Conservation (phyloP, 2,329 filamentous ascomycete genomes). For the Aspergillus unguis region DNA sequence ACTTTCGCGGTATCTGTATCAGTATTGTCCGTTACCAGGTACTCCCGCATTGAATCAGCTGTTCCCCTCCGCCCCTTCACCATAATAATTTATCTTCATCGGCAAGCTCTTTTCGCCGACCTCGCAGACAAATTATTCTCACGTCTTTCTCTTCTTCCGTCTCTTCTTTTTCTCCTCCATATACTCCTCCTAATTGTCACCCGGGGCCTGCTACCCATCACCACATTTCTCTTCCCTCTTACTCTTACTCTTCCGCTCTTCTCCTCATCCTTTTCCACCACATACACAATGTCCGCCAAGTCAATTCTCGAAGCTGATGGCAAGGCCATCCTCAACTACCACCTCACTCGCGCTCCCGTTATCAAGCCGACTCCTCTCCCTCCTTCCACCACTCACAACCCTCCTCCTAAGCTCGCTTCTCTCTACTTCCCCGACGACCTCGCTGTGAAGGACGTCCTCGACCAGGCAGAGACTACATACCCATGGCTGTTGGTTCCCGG, state of each 20-base stretch:
- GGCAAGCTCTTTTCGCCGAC: slow-evolving; percentile 8
- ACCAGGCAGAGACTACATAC: slow-evolving; percentile 95
- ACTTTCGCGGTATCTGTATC: slow-evolving; percentile 12
- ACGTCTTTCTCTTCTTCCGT: slow-evolving; percentile 3
- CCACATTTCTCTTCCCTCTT: slow-evolving; percentile 9
- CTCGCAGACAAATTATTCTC: slow-evolving; percentile 11
- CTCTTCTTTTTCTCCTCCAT: slow-evolving; percentile 7
- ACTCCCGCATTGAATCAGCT: slow-evolving; percentile 10
- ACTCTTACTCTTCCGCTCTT: slow-evolving; percentile 14
- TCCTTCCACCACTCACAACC: slow-evolving; percentile 79
- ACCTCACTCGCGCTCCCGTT: slow-evolving; percentile 93
- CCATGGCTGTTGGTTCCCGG: slow-evolving; percentile 84
- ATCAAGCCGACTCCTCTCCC: slow-evolving; percentile 98
- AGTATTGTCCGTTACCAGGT: slow-evolving; percentile 4
- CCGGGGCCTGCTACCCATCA: slow-evolving; percentile 17
- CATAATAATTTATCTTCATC: slow-evolving; percentile 10
- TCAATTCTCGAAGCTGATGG: slow-evolving; percentile 98
- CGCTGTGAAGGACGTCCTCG: slow-evolving; percentile 76
- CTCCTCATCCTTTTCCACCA: slow-evolving; percentile 20
- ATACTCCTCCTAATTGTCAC: slow-evolving; percentile 13
- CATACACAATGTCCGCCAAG: slow-evolving; percentile 77
- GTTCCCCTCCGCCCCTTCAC: slow-evolving; percentile 10
- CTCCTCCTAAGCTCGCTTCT: slow-evolving; percentile 83
- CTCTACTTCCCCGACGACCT: slow-evolving; percentile 90
- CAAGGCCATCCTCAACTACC: slow-evolving; percentile 99